These are phyloP conservation scores for Agrocybe praecox DNA, from an alignment of 768 basidiomycete species.

Conservation along the genomic window DNA sequence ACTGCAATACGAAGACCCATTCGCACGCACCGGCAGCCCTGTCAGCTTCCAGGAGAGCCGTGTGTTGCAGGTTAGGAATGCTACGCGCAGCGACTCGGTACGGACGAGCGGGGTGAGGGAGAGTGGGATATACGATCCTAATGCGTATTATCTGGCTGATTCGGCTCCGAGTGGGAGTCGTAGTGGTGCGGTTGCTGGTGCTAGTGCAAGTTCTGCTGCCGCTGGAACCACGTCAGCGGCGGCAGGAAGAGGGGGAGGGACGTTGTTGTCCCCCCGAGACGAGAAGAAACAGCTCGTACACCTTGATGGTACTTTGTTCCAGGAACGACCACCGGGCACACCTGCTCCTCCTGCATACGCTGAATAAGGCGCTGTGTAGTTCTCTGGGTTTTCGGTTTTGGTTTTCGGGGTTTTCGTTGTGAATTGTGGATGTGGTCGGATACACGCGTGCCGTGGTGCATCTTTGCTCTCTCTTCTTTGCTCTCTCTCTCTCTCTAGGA, in stretches of 20 bases:
- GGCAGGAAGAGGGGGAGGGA: no score
- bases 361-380: neutral
- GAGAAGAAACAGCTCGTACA: slow-evolving; percentile 39
- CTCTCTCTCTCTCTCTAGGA: no score
- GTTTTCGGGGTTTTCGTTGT: no score
- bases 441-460: no score
- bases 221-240: neutral
- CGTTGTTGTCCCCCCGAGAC: slow-evolving; percentile 20
- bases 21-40: slow-evolving; percentile 41
- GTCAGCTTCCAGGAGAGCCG: slow-evolving; percentile 40
- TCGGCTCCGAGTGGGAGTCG: neutral
- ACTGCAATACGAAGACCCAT: slow-evolving; percentile 22
- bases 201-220: neutral
- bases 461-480: no score
- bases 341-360: slow-evolving; percentile 27
- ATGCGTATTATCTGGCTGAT: slow-evolving; percentile 1
- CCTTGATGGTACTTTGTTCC: slow-evolving; percentile 39
- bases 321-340: slow-evolving; percentile 16
- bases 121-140: slow-evolving; percentile 8
- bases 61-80: slow-evolving; percentile 44
- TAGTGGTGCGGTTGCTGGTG: neutral
- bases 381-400: no score
- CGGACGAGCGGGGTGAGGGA: neutral
- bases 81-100: slow-evolving; percentile 24
- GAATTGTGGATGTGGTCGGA: no score